Conservation (phyloP, 495 filamentous ascomycete genomes). For the Aspergillus campestris region DNA sequence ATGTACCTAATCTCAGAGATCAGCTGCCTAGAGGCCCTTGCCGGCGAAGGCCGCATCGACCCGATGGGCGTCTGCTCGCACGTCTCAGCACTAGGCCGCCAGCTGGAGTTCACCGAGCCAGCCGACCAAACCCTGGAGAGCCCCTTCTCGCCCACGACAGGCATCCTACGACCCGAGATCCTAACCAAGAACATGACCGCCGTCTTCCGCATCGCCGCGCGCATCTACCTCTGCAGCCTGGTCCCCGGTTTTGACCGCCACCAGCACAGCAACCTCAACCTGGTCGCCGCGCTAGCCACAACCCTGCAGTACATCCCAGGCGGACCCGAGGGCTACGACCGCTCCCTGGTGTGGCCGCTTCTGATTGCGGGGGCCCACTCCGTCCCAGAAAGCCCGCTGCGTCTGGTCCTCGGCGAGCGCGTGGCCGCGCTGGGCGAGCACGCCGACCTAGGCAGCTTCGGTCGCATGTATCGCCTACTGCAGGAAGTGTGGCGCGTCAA, state of each 20-base stretch:
- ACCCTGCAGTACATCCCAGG: constrained; percentile 71
- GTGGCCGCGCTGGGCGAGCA: constrained; percentile 62
- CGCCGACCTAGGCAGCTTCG: constrained; percentile 75
- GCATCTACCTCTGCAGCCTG: constrained; percentile 90
- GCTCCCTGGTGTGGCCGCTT: constrained; percentile 86
- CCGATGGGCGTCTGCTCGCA: constrained; percentile 77
- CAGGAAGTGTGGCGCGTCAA: constrained; percentile 73
- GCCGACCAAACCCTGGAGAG: constrained; percentile 45
- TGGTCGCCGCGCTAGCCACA: constrained; percentile 64
- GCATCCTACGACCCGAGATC: constrained; percentile 70
- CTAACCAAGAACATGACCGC: constrained; percentile 79
- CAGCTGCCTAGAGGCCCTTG: constrained; percentile 85
- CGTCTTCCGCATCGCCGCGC: constrained; percentile 84
- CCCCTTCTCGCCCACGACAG: constrained; percentile 45
- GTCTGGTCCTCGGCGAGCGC: constrained; percentile 64
- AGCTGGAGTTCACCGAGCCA: constrained; percentile 73
- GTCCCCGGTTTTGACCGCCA: constrained; percentile 77
- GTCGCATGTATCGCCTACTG: constrained; percentile 69
- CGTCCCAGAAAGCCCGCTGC: constrained; percentile 60
- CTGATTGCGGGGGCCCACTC: constrained; percentile 76
- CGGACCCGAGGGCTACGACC: constrained; percentile 76
- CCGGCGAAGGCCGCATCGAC: constrained; percentile 66
- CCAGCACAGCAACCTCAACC: constrained; percentile 58
- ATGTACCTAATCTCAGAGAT: constrained; percentile 99
- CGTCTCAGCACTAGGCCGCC: constrained; percentile 68